Percentiles rank a stretch among this genome's conserved stretches.
phyloP scores from a whole-genome alignment of 768 basidiomycete species.

The Psilocybe sp. region DNA sequence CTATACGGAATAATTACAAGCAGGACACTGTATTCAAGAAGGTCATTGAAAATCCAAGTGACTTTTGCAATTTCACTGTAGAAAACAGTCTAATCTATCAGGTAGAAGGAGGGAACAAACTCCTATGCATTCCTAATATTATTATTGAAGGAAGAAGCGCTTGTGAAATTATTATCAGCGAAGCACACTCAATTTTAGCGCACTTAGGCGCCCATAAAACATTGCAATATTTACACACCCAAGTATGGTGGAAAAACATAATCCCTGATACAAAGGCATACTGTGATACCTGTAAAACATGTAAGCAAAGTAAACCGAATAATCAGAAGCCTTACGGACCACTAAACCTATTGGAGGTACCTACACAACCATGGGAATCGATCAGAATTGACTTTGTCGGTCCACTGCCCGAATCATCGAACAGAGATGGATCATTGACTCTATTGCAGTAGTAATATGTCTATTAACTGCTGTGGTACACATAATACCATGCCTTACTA shows the following conservation, averaged over 20 bases:
- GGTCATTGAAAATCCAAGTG: constrained; percentile 12
- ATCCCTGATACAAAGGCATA: constrained; percentile 19
- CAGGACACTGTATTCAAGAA: constrained; percentile 16
- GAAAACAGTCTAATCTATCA: constrained; percentile 16
- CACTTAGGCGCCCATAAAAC: constrained; percentile 36
- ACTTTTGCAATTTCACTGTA: constrained; percentile 18
- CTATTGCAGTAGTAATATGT: constrained; percentile 26
- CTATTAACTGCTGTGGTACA: constrained; percentile 20
- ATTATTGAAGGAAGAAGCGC: constrained; percentile 13
- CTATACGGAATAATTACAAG: constrained; percentile 7
- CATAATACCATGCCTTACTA: constrained; percentile 24
- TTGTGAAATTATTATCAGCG: constrained; percentile 29
- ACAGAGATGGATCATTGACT: constrained; percentile 22
- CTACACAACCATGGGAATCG: constrained; percentile 24
- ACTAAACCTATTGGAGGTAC: constrained; percentile 22
- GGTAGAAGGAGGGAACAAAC: constrained; percentile 1
- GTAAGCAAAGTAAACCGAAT: constrained; percentile 18
- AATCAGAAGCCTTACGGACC: constrained; percentile 24
- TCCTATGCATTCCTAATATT: constrained; percentile 23
- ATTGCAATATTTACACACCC: constrained; percentile 23
- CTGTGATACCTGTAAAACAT: constrained; percentile 25
- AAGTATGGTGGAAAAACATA: constrained; percentile 41
- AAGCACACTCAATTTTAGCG: constrained; percentile 36
- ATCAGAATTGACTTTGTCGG: constrained; percentile 17
- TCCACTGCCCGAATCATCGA: constrained; percentile 15